Evolutionary conservation across 2,329 filamentous ascomycete genomes (phyloP).

Genomic region (Colletotrichum tabaci): DNA sequence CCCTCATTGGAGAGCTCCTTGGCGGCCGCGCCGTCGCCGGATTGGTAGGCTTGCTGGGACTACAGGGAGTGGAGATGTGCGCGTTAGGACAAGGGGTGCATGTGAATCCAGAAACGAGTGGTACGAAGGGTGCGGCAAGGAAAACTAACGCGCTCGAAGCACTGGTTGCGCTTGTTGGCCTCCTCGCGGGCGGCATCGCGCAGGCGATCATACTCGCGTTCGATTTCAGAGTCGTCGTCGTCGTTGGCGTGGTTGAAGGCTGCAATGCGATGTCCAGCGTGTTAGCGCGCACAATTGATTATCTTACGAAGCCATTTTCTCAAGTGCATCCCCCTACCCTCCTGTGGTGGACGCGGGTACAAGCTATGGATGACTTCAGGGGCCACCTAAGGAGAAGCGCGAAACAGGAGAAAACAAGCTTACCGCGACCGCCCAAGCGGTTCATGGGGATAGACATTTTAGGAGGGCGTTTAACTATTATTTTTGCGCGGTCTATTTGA

Average conservation of each 20-base stretch:
- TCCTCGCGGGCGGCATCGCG: conserved; percentile 87
- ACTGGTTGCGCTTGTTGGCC: conserved; percentile 82
- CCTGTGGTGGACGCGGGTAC: conserved; percentile 21
- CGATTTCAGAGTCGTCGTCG: conserved; percentile 71
- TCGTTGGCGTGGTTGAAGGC: conserved; percentile 83
- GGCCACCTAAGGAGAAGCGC: conserved; percentile 5
- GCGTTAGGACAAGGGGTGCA: conserved; percentile 4
- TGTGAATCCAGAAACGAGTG: conserved; percentile 5
- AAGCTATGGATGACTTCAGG: conserved; percentile 24
- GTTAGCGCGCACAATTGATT: conserved; percentile 9
- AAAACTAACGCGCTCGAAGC: conserved; percentile 77
- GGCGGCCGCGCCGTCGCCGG: conserved; percentile 86
- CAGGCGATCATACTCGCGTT: conserved; percentile 93
- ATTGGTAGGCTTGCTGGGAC: conserved; percentile 85
- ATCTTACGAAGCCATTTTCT: too few species aligned
- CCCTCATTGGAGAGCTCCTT: conserved; percentile 88
- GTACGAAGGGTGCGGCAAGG: background rate
- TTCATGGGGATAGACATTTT: conserved; percentile 43
- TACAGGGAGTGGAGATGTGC: conserved; percentile 45
- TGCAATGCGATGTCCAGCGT: conserved; percentile 52
- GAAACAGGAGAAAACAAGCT: conserved; percentile 17
- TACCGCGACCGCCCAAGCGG: conserved; percentile 44
- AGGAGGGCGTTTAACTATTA: background rate
- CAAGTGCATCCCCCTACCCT: background rate
- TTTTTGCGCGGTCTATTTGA: background rate